Base-by-base conservation (phyloP, 2,329 filamentous ascomycete genomes). In the Orbilia ellipsospora region DNA sequence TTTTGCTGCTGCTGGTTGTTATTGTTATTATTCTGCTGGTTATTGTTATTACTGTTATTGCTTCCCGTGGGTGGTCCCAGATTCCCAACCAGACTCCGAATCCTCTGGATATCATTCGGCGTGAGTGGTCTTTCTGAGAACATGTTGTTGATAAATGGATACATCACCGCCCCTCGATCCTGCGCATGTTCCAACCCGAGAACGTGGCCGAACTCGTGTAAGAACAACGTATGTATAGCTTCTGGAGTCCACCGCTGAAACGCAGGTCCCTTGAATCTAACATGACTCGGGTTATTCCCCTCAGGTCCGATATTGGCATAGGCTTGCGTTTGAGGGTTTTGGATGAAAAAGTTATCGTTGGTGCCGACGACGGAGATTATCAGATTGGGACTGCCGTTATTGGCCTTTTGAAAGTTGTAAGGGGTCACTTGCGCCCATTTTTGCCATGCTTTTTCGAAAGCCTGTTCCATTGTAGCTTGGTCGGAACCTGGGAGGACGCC, bases 191-290 rank as follows among this genome's bases (percentile, higher is more conserved):
- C 20, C 12, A 68, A 31, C 1, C 64, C 64, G 15, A 68, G 55
- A 16, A 68, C 64, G n/a, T 68, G 64, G 8, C 64, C 64, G 18
- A 68, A 68, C 48, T 68, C 64, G 31, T 68, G 64, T 6, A 68
- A 48, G 23, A 68, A 68, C 28, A 68, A 42, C 2, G 64, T 68
- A 48, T 68, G 64, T 18, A 68, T 55, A n/a, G 64, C 56, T 2
- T 16, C 44, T 16, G 36, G 36, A 8, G 55, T 44, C 64, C 64
- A 68, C 44, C 42, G 48, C 1, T 10, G 13, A 18, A 60, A 54
- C 7, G 55, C 40, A 10, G 26, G 13, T 12, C 55, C 55, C 23
- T 55, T 68, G 48, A 68, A 68, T n/a, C 36, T 60, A 16, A 68
- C 36, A 48, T 61, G 50, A 16, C 48, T 68, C 20, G 51, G 63